Evolutionary conservation across 805 yeast species (phyloP).

Genomic region (Jamesozyma piceae): DNA sequence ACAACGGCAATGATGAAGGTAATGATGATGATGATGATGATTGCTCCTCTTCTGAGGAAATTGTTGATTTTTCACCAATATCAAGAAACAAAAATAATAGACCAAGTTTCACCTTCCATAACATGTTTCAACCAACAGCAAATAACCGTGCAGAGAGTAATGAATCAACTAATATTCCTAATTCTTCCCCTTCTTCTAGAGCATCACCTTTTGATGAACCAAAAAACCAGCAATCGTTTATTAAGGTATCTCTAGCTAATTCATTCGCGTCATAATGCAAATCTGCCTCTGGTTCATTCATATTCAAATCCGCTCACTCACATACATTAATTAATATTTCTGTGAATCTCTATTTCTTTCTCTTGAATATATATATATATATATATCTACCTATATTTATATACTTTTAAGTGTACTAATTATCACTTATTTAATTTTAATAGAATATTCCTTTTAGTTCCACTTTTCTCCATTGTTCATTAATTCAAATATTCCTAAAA

Average conservation of each 20-base stretch:
- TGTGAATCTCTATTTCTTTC: too few species aligned
- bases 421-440: too few species aligned
- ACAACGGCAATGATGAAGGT: neutral
- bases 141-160: neutral
- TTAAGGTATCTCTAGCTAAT: conserved; percentile 5
- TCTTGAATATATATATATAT: too few species aligned
- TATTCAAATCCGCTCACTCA: too few species aligned
- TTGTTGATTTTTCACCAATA: neutral
- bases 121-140: neutral
- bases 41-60: neutral
- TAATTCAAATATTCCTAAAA: too few species aligned
- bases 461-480: too few species aligned
- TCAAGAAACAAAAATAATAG: neutral
- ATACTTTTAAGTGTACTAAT: too few species aligned
- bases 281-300: too few species aligned
- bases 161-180: neutral
- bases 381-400: too few species aligned
- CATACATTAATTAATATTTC: too few species aligned
- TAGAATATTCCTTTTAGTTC: too few species aligned
- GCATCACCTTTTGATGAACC: neutral
- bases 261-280: conserved; percentile 1
- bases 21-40: neutral
- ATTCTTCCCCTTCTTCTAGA: neutral
- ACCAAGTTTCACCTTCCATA: neutral
- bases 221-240: conserved; percentile 3